Base-by-base conservation (phyloP, 176 grass and related monocot genomes). In the Hsuehochloa calcarea region DNA sequence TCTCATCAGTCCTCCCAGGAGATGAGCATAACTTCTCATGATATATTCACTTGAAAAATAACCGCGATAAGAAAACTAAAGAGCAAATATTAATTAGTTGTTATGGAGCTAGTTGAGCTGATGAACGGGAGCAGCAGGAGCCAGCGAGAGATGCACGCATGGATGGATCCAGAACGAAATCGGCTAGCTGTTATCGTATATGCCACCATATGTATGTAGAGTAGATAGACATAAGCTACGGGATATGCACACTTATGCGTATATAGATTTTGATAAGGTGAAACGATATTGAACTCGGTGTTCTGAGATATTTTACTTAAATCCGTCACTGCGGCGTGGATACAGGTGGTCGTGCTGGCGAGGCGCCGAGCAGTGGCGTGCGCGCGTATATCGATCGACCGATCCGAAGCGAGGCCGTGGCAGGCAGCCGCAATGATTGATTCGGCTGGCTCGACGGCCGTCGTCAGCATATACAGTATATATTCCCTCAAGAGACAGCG, bases 401-500 rank as follows among this genome's bases (percentile, higher is more conserved):
- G 43, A 45, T 45, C 43, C 43, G 1, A 10, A 45, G 6, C 51
- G 7, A 9, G 46, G 43, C 20, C 72, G 70, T 76, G 51, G 55
- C 69, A 59, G 26, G 82, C 35, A 5, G 84, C 66, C 65, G 19
- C 56, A 73, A 82, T 88, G 72, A 64, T 78, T 63, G 86, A 14
- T 71, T 10, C 82, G 55, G 68, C 31, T 23, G 5, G 50, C 17
- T 13, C 20, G 65, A 27, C 26, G 72, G 26, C 11, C 29, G 23
- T 29, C 50, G 23, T 79, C 74, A 79, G 67, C 81, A 65, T 8
- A 88, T 73, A 88, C 74, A 79, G 67, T 74, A 65, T 8, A 88
- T 73, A 88, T 80, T 84, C 87, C 68, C 47, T 67, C 65, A 22
- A 22, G 6, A 3, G 75, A 73, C 74, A 19, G 81, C 67, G 56